phyloP scores from a whole-genome alignment of 345 rosid genomes.

The Moricandia moricandioides region DNA sequence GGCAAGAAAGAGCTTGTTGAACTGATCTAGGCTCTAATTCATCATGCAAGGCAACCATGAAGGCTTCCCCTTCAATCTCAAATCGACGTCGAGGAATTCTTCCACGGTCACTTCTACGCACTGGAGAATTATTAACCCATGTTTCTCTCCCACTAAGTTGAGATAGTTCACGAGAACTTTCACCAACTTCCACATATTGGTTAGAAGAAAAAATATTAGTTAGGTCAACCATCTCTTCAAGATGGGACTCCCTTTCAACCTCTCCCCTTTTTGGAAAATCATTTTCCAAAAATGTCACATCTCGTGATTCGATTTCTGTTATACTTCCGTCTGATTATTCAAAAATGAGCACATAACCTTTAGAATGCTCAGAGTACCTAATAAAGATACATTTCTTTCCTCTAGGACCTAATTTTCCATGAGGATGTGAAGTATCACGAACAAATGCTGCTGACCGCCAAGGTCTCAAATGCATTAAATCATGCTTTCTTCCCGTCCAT shows the following conservation, averaged over 20 bases:
- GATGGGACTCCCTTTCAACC: background rate
- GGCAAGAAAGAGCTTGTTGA: background rate
- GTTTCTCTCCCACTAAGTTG: background rate
- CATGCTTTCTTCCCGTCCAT: background rate
- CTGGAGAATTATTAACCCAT: background rate
- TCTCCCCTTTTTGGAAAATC: background rate
- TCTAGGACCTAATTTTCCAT: background rate
- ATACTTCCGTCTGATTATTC: too few species aligned
- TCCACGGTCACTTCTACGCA: too few species aligned
- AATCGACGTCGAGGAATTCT: too few species aligned
- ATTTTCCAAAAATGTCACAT: constrained; percentile 24
- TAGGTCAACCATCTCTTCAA: background rate
- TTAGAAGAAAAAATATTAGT: background rate
- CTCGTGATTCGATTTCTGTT: constrained; percentile 11
- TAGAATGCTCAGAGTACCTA: background rate
- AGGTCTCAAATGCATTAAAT: background rate
- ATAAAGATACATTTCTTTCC: background rate
- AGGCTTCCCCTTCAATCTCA: too few species aligned
- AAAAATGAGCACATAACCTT: too few species aligned
- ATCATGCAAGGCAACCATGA: too few species aligned
- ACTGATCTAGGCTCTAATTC: too few species aligned
- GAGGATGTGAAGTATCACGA: background rate
- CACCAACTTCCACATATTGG: background rate
- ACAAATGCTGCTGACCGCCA: background rate
- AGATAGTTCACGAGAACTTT: background rate